These are phyloP conservation scores for Bipolaris oryzae DNA, from an alignment of 2,329 filamentous ascomycete species.

Conservation along the genomic window DNA sequence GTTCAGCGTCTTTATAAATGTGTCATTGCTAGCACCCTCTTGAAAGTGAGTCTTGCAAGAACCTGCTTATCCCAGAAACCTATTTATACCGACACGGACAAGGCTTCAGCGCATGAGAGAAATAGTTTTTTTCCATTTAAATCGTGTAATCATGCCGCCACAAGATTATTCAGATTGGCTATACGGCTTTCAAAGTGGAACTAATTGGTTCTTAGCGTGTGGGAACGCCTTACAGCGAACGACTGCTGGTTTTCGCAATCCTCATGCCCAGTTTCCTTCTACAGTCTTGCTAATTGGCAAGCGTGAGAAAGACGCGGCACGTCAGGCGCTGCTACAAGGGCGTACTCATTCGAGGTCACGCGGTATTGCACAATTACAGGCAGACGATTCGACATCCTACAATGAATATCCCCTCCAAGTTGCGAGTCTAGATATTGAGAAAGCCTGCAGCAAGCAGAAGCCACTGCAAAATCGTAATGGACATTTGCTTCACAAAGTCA, in stretches of 20 bases:
- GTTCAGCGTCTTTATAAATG: no score
- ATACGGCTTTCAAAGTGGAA: slow-evolving; percentile 9
- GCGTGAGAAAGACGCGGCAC: slow-evolving; percentile 1
- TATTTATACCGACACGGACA: slow-evolving; percentile 8
- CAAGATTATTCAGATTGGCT: slow-evolving; percentile 12
- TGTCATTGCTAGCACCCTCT: no score
- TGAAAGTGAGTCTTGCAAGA: not conserved
- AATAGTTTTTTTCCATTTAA: not conserved
- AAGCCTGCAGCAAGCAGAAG: slow-evolving; percentile 5
- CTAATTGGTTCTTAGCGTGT: slow-evolving; percentile 17
- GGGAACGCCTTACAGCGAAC: slow-evolving; percentile 1
- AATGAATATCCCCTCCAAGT: slow-evolving; percentile 16
- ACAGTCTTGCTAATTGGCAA: slow-evolving; percentile 15
- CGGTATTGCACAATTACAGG: slow-evolving; percentile 11
- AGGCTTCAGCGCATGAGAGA: not conserved
- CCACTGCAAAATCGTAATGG: not conserved
- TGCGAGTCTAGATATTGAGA: slow-evolving; percentile 9
- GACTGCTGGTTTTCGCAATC: slow-evolving; percentile 5
- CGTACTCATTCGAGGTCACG: not conserved
- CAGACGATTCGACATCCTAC: not conserved
- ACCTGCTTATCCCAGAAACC: not conserved
- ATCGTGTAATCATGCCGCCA: slow-evolving; percentile 8
- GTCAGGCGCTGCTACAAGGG: slow-evolving; percentile 6
- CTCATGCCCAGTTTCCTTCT: slow-evolving; percentile 11
- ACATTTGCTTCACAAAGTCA: slow-evolving; percentile 6